Evolutionary conservation across 163 green algal species (phyloP).

Genomic region (Scenedesmus sp.): DNA sequence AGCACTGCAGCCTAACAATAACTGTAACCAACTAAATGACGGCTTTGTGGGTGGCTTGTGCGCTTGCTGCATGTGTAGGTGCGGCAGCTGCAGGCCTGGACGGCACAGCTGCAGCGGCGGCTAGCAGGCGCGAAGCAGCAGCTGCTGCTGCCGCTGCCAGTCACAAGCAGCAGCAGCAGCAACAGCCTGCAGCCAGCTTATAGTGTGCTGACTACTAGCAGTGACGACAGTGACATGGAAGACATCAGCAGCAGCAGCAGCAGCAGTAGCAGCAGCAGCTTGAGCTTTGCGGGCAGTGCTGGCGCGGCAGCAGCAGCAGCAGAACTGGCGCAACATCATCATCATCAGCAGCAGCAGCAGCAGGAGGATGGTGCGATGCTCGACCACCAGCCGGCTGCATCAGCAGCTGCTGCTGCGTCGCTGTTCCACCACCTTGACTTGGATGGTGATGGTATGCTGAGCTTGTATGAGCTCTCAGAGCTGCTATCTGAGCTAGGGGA

Average conservation of each 20-base stretch:
- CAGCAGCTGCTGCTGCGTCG: conserved; percentile 23
- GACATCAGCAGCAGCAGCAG: conserved; percentile 30
- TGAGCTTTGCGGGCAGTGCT: neutral
- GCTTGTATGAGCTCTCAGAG: conserved; percentile 43
- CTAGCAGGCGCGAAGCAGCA: conserved; percentile 46
- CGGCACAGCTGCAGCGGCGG: conserved; percentile 44
- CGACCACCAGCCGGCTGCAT: conserved; percentile 22
- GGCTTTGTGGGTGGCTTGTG: neutral
- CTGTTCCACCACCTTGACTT: conserved; percentile 30
- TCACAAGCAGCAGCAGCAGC: conserved; percentile 11
- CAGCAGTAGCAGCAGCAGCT: conserved; percentile 39
- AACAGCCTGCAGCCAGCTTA: conserved; percentile 14
- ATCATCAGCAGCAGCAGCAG: conserved; percentile 23
- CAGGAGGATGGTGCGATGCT: neutral
- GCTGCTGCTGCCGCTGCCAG: conserved; percentile 24
- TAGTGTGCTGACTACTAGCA: conserved; percentile 1
- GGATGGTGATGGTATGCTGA: conserved; percentile 40
- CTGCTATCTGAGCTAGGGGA: conserved; percentile 45
- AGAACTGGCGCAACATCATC: neutral
- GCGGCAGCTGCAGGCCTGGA: conserved; percentile 51
- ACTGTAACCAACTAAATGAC: neutral
- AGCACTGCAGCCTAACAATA: too few relatives aligned
- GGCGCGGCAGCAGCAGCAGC: neutral
- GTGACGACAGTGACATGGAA: conserved; percentile 18
- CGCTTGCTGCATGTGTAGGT: neutral